A percentile compares a stretch with the other conserved stretches of the same genome.
These are phyloP conservation scores for Fusarium continuum DNA, from an alignment of 2,329 filamentous ascomycete species.

Conservation along the genomic window DNA sequence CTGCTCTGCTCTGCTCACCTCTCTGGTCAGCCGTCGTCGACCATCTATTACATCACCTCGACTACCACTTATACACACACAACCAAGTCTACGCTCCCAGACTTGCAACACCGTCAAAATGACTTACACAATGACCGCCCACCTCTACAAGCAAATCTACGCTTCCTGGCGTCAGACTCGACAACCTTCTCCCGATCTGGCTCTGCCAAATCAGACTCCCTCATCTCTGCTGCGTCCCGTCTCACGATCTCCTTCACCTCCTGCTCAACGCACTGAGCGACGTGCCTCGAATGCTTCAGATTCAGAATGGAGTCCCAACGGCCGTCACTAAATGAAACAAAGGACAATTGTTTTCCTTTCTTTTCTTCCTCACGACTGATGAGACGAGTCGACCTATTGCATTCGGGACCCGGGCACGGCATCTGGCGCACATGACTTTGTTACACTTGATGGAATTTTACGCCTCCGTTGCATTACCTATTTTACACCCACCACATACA, in stretches of 20 bases:
- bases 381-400: constrained; percentile 10
- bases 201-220: constrained; percentile 42
- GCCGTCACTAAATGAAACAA: constrained; percentile 26
- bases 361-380: constrained; percentile 16
- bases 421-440: constrained; percentile 21
- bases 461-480: neutral
- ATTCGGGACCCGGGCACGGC: constrained; percentile 17
- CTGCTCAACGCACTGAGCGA: constrained; percentile 40
- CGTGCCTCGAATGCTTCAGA: constrained; percentile 41
- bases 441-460: constrained; percentile 6
- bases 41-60: neutral
- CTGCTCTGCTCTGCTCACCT: neutral
- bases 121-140: constrained; percentile 70
- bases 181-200: constrained; percentile 51
- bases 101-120: constrained; percentile 48
- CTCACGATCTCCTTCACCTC: constrained; percentile 42
- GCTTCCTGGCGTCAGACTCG: constrained; percentile 65
- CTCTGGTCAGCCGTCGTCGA: neutral
- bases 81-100: neutral
- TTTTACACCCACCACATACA: neutral
- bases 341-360: neutral
- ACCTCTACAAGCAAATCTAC: constrained; percentile 68
- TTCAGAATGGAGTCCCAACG: constrained; percentile 36
- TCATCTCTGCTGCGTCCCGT: constrained; percentile 40
- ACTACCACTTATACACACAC: constrained; percentile 8